Conservation (phyloP, 1,139 yeast species). For the Hemisphaericaspora lyxosophila region DNA sequence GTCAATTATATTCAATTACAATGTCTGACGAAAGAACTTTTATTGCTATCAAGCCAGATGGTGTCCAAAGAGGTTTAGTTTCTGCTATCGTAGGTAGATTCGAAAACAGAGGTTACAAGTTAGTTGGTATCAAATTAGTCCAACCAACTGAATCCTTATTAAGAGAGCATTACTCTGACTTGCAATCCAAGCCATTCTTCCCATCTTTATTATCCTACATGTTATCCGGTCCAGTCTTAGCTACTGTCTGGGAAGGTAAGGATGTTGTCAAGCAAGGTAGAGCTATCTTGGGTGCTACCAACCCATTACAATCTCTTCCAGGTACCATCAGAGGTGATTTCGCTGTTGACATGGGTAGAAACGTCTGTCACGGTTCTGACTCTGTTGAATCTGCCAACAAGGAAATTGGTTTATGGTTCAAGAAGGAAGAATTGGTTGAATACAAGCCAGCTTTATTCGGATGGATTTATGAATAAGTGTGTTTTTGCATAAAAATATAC, state of each 20-base stretch:
- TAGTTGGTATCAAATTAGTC: conserved; percentile 92
- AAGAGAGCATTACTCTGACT: conserved; percentile 94
- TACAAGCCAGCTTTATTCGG: conserved; percentile 82
- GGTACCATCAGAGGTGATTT: conserved; percentile 99
- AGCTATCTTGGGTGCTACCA: conserved; percentile 97
- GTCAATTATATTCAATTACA: conserved; percentile 6
- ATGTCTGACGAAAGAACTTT: conserved; percentile 89
- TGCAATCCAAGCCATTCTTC: conserved; percentile 96
- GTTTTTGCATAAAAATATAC: conserved; percentile 3
- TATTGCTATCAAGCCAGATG: conserved; percentile 99
- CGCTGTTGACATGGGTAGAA: conserved; percentile 97
- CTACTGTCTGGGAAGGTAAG: conserved; percentile 99
- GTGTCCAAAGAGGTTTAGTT: conserved; percentile 98
- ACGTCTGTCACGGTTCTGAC: conserved; percentile 99
- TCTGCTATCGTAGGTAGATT: conserved; percentile 89
- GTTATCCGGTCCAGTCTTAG: conserved; percentile 98
- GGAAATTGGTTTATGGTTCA: conserved; percentile 98
- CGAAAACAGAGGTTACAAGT: conserved; percentile 96
- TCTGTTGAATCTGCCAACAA: conserved; percentile 96
- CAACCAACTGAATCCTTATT: conserved; percentile 84
- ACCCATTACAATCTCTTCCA: conserved; percentile 96
- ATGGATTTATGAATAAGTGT: conserved; percentile 88
- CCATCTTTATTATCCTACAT: conserved; percentile 93
- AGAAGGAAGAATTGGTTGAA: conserved; percentile 91
- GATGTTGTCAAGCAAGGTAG: conserved; percentile 99